phyloP scores from a whole-genome alignment of 2,329 filamentous ascomycete genomes.

The Diplodia sapinea region DNA sequence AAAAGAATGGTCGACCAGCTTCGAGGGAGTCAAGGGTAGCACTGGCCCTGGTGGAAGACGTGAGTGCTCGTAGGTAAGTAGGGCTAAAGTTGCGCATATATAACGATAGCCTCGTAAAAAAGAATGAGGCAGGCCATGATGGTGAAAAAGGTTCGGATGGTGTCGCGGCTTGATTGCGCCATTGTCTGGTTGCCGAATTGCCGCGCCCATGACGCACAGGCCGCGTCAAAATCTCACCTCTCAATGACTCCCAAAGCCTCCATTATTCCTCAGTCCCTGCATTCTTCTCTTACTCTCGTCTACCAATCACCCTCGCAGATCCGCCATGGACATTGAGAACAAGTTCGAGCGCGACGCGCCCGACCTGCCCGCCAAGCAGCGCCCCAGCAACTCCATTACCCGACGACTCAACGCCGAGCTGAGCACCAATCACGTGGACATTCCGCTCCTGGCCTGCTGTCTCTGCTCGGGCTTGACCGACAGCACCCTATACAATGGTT shows the following conservation, averaged over 20 bases:
- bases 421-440: conserved; percentile 67
- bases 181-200: neutral
- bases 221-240: conserved; percentile 16
- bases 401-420: conserved; percentile 52
- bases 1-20: neutral
- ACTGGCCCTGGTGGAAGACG: neutral
- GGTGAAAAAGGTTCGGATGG: neutral
- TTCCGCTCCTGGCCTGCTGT: conserved; percentile 74
- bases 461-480: conserved; percentile 79
- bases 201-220: conserved; percentile 18
- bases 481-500: conserved; percentile 73
- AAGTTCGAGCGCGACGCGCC: conserved; percentile 6
- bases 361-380: conserved; percentile 5
- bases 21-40: neutral
- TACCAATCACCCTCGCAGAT: neutral
- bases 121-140: neutral
- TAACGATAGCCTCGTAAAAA: too few relatives aligned
- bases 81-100: neutral
- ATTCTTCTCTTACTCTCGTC: neutral
- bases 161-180: neutral
- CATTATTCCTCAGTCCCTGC: neutral
- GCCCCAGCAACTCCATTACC: neutral
- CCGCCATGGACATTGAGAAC: conserved; percentile 21
- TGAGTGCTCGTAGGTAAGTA: neutral
- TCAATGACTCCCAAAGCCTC: neutral